A percentile compares a stretch with the other conserved stretches of the same genome.
These are phyloP conservation scores for Apiotrichum gracile DNA, from an alignment of 1,284 basidiomycete species.

Conservation along the genomic window DNA sequence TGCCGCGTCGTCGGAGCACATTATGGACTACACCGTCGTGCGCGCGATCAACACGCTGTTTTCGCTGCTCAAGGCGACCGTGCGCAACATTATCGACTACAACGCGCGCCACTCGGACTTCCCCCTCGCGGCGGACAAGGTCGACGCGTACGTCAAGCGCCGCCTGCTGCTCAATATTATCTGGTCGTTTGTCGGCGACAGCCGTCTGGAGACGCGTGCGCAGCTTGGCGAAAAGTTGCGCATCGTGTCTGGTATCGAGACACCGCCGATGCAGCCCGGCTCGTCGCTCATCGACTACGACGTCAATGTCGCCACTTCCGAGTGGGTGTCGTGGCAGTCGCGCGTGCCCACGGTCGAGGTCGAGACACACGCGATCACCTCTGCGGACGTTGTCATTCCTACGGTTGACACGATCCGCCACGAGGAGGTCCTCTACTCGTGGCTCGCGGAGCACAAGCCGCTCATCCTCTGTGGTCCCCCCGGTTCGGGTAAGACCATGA, in stretches of 20 bases:
- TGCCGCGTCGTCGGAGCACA: conserved; percentile 81
- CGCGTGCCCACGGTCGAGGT: conserved; percentile 93
- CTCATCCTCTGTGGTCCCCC: conserved; percentile 98
- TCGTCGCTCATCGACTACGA: conserved; percentile 92
- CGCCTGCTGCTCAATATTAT: conserved; percentile 87
- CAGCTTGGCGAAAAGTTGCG: conserved; percentile 85
- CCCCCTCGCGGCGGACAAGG: conserved; percentile 72
- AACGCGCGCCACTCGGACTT: conserved; percentile 93
- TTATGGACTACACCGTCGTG: conserved; percentile 95
- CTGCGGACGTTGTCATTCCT: conserved; percentile 93
- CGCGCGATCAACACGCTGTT: conserved; percentile 93
- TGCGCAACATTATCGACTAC: conserved; percentile 89
- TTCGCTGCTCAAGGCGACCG: conserved; percentile 93
- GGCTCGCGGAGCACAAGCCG: conserved; percentile 98
- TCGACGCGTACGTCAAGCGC: conserved; percentile 86
- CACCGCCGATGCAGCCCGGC: conserved; percentile 68
- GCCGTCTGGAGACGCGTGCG: conserved; percentile 79
- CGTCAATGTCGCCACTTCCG: conserved; percentile 75
- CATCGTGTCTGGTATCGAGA: conserved; percentile 79
- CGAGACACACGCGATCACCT: conserved; percentile 90
- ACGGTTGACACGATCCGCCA: conserved; percentile 98
- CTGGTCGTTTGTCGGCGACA: conserved; percentile 97
- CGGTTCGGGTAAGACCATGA: conserved; percentile 99
- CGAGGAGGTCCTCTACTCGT: conserved; percentile 96
- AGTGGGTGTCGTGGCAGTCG: conserved; percentile 89